Percentiles rank a stretch among this genome's conserved stretches.
Evolutionary conservation across 2,329 filamentous ascomycete genomes (phyloP).

Genomic region (Cordyceps militaris): DNA sequence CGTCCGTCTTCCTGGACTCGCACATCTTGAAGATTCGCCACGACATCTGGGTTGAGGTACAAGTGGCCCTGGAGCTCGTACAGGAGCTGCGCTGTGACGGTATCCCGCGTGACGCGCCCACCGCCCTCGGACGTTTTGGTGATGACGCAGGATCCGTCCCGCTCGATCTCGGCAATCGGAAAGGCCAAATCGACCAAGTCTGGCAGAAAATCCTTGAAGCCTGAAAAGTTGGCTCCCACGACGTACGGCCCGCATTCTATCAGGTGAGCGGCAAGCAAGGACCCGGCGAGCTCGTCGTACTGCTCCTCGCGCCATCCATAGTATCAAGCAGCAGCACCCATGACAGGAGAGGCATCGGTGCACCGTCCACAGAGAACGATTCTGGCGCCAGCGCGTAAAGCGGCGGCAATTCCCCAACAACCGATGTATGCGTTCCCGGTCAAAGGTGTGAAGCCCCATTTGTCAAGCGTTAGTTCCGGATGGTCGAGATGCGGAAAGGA

Average conservation of each 20-base stretch:
- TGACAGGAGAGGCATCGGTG: not conserved
- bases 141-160: conserved; percentile 38
- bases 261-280: conserved; percentile 41
- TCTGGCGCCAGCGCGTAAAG: not conserved
- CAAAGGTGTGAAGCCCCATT: not conserved
- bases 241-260: conserved; percentile 46
- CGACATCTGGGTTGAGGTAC: conserved; percentile 43
- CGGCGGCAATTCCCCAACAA: not conserved
- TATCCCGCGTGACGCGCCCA: conserved; percentile 31
- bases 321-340: not conserved
- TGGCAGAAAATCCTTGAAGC: conserved; percentile 22
- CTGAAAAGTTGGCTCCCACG: conserved; percentile 45
- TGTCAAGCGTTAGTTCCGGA: not conserved
- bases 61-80: conserved; percentile 42
- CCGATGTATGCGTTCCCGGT: not conserved
- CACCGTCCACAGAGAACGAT: not conserved
- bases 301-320: not conserved
- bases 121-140: conserved; percentile 40
- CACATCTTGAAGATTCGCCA: conserved; percentile 32
- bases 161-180: conserved; percentile 42
- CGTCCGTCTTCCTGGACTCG: conserved; percentile 27
- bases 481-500: not conserved
- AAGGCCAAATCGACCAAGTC: conserved; percentile 32
- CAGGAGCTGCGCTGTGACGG: conserved; percentile 39
- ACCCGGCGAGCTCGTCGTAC: conserved; percentile 43